Conservation (phyloP, 176 grass and related monocot species). For the Stipa capillata region DNA sequence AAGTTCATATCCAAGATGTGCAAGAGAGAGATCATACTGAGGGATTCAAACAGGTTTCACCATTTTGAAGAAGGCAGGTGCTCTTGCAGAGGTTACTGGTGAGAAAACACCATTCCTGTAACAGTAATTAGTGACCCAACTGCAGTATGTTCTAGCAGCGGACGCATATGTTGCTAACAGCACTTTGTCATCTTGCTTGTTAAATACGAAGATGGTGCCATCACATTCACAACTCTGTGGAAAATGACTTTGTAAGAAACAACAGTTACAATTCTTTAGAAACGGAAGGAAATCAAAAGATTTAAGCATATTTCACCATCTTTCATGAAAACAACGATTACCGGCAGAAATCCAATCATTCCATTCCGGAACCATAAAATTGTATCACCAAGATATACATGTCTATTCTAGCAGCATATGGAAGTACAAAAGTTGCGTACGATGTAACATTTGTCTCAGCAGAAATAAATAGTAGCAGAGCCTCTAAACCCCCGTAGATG, state of each 20-base stretch:
- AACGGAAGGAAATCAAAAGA: neutral
- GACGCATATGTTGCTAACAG: neutral
- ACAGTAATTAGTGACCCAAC: neutral
- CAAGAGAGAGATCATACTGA: slow-evolving; percentile 51
- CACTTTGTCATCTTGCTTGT: neutral
- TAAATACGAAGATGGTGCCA: neutral
- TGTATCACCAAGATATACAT: neutral
- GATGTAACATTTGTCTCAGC: neutral
- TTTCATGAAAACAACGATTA: neutral
- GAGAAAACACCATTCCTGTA: neutral
- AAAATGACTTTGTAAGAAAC: neutral
- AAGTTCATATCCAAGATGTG: slow-evolving; percentile 58
- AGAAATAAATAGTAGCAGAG: neutral
- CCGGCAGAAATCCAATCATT: neutral
- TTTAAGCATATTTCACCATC: neutral
- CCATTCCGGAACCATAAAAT: neutral
- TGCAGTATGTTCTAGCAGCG: slow-evolving; percentile 8
- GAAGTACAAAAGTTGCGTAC: neutral
- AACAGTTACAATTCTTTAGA: neutral
- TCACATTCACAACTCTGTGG: neutral
- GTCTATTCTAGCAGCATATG: neutral
- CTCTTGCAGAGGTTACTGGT: slow-evolving; percentile 84
- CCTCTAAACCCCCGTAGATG: neutral
- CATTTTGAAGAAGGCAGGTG: slow-evolving; percentile 74
- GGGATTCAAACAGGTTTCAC: slow-evolving; percentile 63